Evolutionary conservation across 306 rosid species (phyloP).

Genomic region (Dicorynia guianensis): DNA sequence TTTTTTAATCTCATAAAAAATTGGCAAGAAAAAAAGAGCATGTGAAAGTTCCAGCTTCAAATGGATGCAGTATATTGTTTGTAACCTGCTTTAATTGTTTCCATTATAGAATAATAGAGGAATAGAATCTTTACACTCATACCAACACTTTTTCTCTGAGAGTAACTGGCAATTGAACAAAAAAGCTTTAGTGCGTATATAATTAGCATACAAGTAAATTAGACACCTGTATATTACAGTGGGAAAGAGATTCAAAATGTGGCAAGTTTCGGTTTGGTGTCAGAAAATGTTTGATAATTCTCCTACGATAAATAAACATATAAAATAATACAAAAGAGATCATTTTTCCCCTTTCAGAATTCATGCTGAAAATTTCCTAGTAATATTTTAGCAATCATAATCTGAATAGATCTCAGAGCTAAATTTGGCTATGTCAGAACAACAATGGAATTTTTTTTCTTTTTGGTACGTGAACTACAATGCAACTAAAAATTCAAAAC

Average conservation of each 20-base stretch:
- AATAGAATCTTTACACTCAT: neutral
- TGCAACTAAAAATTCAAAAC: slow-evolving; percentile 23
- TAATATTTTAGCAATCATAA: neutral
- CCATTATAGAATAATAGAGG: slow-evolving; percentile 20
- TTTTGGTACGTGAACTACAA: too few species aligned
- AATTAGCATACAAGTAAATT: too few species aligned
- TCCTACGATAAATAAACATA: neutral
- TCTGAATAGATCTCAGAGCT: slow-evolving; percentile 18
- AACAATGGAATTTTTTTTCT: too few species aligned
- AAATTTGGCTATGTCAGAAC: slow-evolving; percentile 14
- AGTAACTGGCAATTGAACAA: too few species aligned
- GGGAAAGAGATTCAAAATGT: too few species aligned
- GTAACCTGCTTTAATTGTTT: neutral
- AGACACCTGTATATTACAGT: too few species aligned
- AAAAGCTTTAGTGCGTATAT: too few species aligned
- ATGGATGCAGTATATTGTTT: slow-evolving; percentile 23
- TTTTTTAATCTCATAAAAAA: neutral
- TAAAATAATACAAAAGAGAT: neutral
- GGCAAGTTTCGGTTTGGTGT: too few species aligned
- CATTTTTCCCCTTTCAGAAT: neutral
- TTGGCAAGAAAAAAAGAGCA: neutral
- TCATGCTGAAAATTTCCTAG: neutral
- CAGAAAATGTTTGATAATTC: neutral
- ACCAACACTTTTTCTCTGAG: too few species aligned
- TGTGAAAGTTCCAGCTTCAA: neutral